Base-by-base conservation (phyloP, 495 filamentous ascomycete genomes). In the Trichodelitschia bisporula region DNA sequence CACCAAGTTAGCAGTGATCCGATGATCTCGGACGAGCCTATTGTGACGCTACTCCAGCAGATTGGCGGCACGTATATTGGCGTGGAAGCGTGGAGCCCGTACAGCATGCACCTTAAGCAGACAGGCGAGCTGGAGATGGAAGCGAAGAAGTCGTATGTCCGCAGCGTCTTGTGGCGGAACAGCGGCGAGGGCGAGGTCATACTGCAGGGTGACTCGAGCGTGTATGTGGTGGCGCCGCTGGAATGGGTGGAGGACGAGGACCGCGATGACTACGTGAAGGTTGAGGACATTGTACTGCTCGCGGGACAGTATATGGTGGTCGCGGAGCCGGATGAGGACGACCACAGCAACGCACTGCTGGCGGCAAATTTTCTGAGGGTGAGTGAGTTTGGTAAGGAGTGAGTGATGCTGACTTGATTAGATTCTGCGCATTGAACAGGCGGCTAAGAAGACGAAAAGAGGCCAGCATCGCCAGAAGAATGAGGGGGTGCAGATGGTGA, bases 11-110 rank as follows among this genome's bases (percentile, higher is more conserved):
- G 29, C n/a, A n/a, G 28, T 11, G 38, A 43, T 15, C 27, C 34
- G 13, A 37, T 35, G 8, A 31, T 43, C 8, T 37, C 33, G 11
- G 40, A 46, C 29, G 45, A 53, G 30, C 48, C 48, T 3, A 43
- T 50, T 15, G 19, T 36, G 18, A 42, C 36, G 20, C 23, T 42
- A 15, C 31, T 47, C 4, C 35, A 47, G 31, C 35, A 26, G 18
- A 26, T 33, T 19, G 38, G 43, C 19, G 26, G 30, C 4, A 27
- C 29, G 4, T 19, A 18, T 1, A 26, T 24, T 6, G 15, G 29
- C 2, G 19, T 25, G 15, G 14, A n/a, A 26, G 19, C 42, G 17
- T 49, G 45, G 49, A 30, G 37, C 19, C 38, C 42, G 2, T 49
- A 47, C 31, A 26, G 29, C 16, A 30, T 25, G 16, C 17, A 18